These are phyloP conservation scores for Cercospora zeae-maydis DNA, from an alignment of 2,329 filamentous ascomycete species.

Conservation along the genomic window DNA sequence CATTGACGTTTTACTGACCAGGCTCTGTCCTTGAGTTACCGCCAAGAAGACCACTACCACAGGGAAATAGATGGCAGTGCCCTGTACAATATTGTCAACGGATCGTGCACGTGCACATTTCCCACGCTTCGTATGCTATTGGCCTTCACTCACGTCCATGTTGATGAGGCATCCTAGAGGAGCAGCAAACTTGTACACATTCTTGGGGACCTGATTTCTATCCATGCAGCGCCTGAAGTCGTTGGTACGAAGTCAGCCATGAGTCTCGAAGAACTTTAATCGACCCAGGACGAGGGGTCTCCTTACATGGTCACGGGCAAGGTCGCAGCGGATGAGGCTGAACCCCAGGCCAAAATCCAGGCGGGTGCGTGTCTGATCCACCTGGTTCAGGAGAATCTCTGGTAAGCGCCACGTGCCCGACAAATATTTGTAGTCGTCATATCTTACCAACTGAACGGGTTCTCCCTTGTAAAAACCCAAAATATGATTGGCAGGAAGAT, in stretches of 20 bases:
- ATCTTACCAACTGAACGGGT: slow-evolving; percentile 42
- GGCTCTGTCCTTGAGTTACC: slow-evolving; percentile 47
- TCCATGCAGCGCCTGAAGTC: slow-evolving; percentile 32
- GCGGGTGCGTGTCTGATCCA: slow-evolving; percentile 51
- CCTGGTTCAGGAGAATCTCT: background rate
- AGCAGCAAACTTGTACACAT: slow-evolving; percentile 46
- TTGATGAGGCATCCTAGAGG: slow-evolving; percentile 51
- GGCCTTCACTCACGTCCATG: slow-evolving; percentile 40
- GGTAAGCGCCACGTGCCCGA: background rate
- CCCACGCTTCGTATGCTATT: too few species aligned
- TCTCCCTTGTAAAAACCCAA: slow-evolving; percentile 43
- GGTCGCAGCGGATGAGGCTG: slow-evolving; percentile 53
- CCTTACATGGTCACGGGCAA: slow-evolving; percentile 44
- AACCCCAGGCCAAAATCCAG: slow-evolving; percentile 56
- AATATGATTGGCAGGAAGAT: slow-evolving; percentile 47
- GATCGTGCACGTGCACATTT: too few species aligned
- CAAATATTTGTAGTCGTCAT: background rate
- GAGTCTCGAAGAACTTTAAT: too few species aligned
- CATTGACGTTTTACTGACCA: slow-evolving; percentile 24
- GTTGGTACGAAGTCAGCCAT: background rate
- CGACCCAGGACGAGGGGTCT: background rate
- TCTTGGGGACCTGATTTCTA: slow-evolving; percentile 43
- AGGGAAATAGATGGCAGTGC: slow-evolving; percentile 55
- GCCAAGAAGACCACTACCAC: slow-evolving; percentile 53
- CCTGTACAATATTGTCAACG: slow-evolving; percentile 18